A percentile compares a stretch with the other conserved stretches of the same genome.
Conservation (phyloP, 495 filamentous ascomycete genomes). For the Penicillium angulare region DNA sequence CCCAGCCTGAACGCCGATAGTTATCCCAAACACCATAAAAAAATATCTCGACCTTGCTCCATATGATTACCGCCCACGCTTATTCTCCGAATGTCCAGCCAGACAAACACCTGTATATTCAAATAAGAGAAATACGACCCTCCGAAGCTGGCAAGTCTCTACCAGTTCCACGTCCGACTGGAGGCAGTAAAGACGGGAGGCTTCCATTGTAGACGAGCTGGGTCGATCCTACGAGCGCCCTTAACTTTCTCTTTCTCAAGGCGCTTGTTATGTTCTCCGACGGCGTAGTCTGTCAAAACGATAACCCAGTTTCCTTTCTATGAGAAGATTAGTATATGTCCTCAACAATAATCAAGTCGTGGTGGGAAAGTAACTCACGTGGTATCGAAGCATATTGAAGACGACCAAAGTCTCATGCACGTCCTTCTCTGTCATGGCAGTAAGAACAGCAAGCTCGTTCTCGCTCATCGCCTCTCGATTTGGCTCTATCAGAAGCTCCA, state of each 20-base stretch:
- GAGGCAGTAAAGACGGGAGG: conserved; percentile 91
- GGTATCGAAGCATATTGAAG: conserved; percentile 90
- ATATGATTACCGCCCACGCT: background rate
- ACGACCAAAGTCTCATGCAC: conserved; percentile 91
- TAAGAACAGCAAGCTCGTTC: conserved; percentile 72
- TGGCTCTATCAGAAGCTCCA: conserved; percentile 71
- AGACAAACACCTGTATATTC: background rate
- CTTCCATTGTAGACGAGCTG: conserved; percentile 84
- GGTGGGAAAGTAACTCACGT: conserved; percentile 46
- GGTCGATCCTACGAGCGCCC: conserved; percentile 73
- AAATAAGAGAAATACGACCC: background rate
- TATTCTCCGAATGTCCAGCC: background rate
- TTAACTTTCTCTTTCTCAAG: conserved; percentile 73
- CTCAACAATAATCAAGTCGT: background rate
- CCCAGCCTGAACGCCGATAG: background rate
- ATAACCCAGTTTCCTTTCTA: conserved; percentile 91
- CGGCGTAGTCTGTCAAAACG: conserved; percentile 73
- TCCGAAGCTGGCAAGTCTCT: background rate
- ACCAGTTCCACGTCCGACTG: conserved; percentile 96
- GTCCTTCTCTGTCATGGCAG: conserved; percentile 93
- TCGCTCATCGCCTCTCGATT: conserved; percentile 66
- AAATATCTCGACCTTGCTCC: background rate
- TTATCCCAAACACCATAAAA: conserved; percentile 7
- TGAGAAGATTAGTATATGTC: conserved; percentile 22
- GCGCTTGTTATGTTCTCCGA: conserved; percentile 71